Percentiles rank a stretch among this genome's conserved stretches.
These are phyloP conservation scores for Oenanthe sinensis DNA, from an alignment of 129 eudicot species.

Conservation along the genomic window DNA sequence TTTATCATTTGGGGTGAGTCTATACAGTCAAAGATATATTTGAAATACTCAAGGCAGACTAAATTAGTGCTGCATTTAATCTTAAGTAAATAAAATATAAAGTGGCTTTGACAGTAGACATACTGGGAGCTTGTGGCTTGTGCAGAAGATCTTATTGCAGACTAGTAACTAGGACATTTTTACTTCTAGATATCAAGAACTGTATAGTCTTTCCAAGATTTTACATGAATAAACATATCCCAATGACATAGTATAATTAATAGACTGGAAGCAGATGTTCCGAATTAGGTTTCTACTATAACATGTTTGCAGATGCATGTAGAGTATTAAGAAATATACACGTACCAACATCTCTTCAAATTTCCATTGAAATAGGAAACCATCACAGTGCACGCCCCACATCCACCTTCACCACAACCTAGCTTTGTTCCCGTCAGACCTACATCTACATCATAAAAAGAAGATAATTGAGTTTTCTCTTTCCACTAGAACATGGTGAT, in stretches of 20 bases:
- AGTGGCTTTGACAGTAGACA: not conserved
- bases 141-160: not conserved
- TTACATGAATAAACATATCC: not conserved
- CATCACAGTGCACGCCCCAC: constrained; percentile 99
- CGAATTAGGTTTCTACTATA: not conserved
- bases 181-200: not conserved
- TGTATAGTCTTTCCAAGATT: not conserved
- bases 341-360: constrained; percentile 81
- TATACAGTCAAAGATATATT: not conserved
- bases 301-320: not conserved
- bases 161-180: not conserved
- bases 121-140: not conserved
- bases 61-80: not conserved
- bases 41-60: not conserved
- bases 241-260: not conserved
- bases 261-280: not conserved
- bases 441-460: constrained; percentile 46
- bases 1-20: not conserved
- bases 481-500: not conserved
- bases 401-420: constrained; percentile 99
- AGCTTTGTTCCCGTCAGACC: constrained; percentile 95
- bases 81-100: not conserved
- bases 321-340: constrained; percentile 19
- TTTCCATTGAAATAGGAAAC: constrained; percentile 64
- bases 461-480: constrained; percentile 5